Evolutionary conservation across 768 basidiomycete genomes (phyloP), one percentile per base, ranked within the genome.

Genomic region (Mycena leptocephala): DNA sequence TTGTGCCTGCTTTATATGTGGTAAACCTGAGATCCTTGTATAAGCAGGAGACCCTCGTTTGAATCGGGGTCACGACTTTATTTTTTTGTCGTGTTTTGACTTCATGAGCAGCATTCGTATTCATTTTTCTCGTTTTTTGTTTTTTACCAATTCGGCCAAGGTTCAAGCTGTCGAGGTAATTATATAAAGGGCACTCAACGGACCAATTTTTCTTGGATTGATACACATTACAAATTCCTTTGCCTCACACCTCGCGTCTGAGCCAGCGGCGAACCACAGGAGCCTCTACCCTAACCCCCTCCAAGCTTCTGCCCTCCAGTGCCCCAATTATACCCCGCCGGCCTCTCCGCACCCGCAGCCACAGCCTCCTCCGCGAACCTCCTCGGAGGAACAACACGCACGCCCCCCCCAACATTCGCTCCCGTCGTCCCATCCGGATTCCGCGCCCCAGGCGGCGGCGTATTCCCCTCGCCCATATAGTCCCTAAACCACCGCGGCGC

Each of bases 401-500:
- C 90, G 2, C 93, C 93, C 11, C 82, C 84, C 48, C 88, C 86
- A 18, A 84, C 72, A 70, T 82, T 84, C 30, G 86, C 83, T 6
- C 84, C 85, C 22, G 85, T 84, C 35, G 82, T 77, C 48, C 86
- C 83, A 66, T 81, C 72, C 81, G 84, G 71, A 6, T 76, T 69
- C 5, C 82, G 78, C 13, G 82, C 78, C 2, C 78, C 78, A 8
- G 76, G 79, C 26, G 79, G 76, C 10, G 81, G 81, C 37, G 83
- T 79, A 7, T 75, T 74, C 11, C 82, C 80, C 65, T 90, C 87
- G 5, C 90, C 91, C 74, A 94, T 85, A 70, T 87, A 83, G 28
- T 83, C 84, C 75, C 85, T 86, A 80, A 94, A 75, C 94, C 92
- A 96, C 37, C 76, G 80, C 11, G 93, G 94, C 28, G 93, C 94